Percentiles rank a stretch among this genome's conserved stretches.
Conservation (phyloP, 106 monocot species). For the Dioscorea alata region DNA sequence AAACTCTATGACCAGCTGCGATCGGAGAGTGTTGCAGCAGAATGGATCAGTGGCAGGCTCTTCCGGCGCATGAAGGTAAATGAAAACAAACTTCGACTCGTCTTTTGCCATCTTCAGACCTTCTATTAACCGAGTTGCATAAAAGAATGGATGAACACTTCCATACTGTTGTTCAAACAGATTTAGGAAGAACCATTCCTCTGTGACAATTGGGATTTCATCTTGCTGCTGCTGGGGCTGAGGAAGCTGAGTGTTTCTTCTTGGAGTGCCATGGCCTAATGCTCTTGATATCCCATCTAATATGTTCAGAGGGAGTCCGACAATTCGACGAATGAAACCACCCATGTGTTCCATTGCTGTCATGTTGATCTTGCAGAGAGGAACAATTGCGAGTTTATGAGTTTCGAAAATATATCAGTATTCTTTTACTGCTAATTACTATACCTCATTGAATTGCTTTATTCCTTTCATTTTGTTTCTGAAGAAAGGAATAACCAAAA, state of each 20-base stretch:
- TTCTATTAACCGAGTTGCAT: constrained; percentile 17
- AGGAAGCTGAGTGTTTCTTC: neutral
- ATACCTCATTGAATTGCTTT: too few relatives aligned
- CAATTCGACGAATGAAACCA: constrained; percentile 8
- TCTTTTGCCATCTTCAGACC: constrained; percentile 17
- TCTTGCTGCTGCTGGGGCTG: neutral
- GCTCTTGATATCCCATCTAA: constrained; percentile 21
- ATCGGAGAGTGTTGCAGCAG: constrained; percentile 25
- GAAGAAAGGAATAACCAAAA: too few relatives aligned
- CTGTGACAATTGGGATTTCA: neutral
- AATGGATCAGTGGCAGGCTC: constrained; percentile 11
- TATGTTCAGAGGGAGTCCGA: constrained; percentile 17
- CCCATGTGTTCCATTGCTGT: neutral
- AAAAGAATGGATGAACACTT: constrained; percentile 25
- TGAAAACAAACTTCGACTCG: constrained; percentile 28
- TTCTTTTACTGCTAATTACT: too few relatives aligned
- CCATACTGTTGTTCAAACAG: constrained; percentile 1
- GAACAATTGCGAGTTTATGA: too few relatives aligned
- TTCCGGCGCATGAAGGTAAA: constrained; percentile 31
- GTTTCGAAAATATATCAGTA: too few relatives aligned
- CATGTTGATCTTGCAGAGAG: neutral
- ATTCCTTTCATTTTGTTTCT: too few relatives aligned
- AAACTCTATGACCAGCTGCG: constrained; percentile 25
- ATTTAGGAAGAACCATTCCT: constrained; percentile 8
- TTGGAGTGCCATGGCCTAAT: neutral